phyloP scores from a whole-genome alignment of 257 asterid genomes.

The Solanum sitiens region DNA sequence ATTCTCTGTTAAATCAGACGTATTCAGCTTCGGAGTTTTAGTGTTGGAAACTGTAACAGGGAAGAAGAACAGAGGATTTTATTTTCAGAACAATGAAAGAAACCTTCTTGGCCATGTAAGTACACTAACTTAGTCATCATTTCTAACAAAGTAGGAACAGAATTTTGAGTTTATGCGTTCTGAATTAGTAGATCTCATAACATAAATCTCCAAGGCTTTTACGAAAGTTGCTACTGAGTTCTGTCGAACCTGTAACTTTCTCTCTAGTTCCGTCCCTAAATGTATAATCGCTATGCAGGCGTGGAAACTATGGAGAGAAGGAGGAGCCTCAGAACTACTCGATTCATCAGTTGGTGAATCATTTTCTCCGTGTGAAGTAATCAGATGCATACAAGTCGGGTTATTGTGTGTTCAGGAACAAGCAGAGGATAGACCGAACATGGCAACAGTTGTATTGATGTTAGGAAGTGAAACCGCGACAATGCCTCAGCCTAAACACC shows the following conservation, averaged over 20 bases:
- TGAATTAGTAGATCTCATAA: not conserved
- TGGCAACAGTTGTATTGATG: constrained; percentile 32
- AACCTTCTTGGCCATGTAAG: constrained; percentile 46
- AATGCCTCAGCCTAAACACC: constrained; percentile 34
- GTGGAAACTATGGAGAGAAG: constrained; percentile 36
- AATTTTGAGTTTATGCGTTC: not conserved
- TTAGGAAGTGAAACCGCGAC: constrained; percentile 21
- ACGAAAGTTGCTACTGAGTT: not conserved
- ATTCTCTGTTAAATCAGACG: constrained; percentile 43
- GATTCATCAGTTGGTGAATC: constrained; percentile 10
- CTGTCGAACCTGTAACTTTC: not conserved
- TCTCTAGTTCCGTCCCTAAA: not conserved
- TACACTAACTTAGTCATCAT: not conserved
- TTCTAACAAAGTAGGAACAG: not conserved
- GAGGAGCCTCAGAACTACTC: constrained; percentile 14
- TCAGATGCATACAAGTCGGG: constrained; percentile 36
- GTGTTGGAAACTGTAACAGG: constrained; percentile 38
- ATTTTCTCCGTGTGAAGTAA: constrained; percentile 3
- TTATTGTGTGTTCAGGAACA: constrained; percentile 37
- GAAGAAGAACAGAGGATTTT: constrained; percentile 29
- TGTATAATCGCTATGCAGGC: constrained; percentile 8
- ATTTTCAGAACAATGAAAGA: constrained; percentile 12
- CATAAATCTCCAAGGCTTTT: not conserved
- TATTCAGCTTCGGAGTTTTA: constrained; percentile 44
- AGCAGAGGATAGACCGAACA: constrained; percentile 40